Percentiles rank a stretch among this genome's conserved stretches.
phyloP scores from a whole-genome alignment of 495 filamentous ascomycete species.

The Trichoderma parareesei region DNA sequence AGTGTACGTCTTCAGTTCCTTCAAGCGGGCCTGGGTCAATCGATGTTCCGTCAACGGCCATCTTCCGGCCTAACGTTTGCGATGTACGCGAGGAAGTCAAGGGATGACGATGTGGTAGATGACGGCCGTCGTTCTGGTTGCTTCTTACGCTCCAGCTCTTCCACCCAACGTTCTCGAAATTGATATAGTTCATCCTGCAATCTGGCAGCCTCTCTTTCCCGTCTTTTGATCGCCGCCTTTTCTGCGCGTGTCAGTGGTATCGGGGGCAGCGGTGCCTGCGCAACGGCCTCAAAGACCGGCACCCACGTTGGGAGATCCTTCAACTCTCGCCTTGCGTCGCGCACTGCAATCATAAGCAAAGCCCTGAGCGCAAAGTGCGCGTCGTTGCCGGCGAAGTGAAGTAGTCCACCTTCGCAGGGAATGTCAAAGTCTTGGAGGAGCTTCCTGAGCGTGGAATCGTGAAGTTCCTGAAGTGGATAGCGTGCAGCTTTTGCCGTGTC shows the following conservation, averaged over 20 bases:
- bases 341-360: constrained; percentile 1
- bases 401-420: neutral
- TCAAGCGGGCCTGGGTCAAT: neutral
- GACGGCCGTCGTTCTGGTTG: neutral
- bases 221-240: constrained; percentile 5
- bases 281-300: constrained; percentile 3
- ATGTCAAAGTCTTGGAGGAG: constrained; percentile 2
- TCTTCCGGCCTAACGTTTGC: neutral
- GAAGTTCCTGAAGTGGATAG: constrained; percentile 1
- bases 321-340: neutral
- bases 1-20: neutral
- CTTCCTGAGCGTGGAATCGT: constrained; percentile 3
- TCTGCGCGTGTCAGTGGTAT: neutral
- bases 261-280: constrained; percentile 4
- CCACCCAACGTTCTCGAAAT: neutral
- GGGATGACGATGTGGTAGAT: neutral
- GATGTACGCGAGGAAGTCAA: neutral
- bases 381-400: constrained; percentile 3
- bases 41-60: neutral
- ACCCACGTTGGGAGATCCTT: neutral
- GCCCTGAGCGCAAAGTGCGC: neutral
- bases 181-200: neutral
- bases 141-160: neutral
- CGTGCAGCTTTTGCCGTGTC: constrained; percentile 8
- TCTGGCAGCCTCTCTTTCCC: neutral